A percentile compares a stretch with the other conserved stretches of the same genome.
phyloP scores from a whole-genome alignment of 352 stramenopile species.

The Globisporangium nunn region DNA sequence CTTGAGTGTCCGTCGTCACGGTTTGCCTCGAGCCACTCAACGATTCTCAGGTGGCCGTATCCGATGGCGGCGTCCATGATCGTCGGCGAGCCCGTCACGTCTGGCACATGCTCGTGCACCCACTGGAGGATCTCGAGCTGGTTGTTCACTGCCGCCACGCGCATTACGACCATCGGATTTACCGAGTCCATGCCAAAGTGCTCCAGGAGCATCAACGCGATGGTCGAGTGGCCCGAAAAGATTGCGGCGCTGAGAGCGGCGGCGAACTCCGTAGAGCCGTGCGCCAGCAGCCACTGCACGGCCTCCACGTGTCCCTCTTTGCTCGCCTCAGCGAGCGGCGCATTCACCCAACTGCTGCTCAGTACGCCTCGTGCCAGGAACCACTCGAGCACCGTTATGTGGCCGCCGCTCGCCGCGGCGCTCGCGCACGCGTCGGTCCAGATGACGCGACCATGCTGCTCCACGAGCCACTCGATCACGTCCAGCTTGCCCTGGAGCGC shows the following conservation, averaged over 20 bases:
- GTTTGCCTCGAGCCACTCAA: slow-evolving; percentile 2
- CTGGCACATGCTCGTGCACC: slow-evolving; percentile 3
- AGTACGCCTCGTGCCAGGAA: background rate
- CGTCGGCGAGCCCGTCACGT: background rate
- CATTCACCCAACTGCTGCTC: background rate
- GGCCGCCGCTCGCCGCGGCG: background rate
- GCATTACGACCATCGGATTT: background rate
- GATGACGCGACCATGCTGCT: background rate
- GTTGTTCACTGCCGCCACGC: background rate
- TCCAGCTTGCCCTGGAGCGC: background rate
- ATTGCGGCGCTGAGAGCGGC: background rate
- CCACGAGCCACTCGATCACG: background rate
- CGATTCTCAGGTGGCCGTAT: background rate
- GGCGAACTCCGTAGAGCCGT: background rate
- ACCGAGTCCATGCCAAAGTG: background rate
- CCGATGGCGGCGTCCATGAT: background rate
- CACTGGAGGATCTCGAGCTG: slow-evolving; percentile 7
- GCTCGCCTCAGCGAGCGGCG: background rate
- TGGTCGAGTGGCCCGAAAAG: background rate
- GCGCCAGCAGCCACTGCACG: slow-evolving; percentile 1
- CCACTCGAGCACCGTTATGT: slow-evolving; percentile 2
- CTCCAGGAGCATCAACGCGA: background rate
- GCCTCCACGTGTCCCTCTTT: background rate
- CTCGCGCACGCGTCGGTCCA: background rate
- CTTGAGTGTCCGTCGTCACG: background rate